phyloP scores from a whole-genome alignment of 2,329 filamentous ascomycete species.

The Aureobasidium uvarum region DNA sequence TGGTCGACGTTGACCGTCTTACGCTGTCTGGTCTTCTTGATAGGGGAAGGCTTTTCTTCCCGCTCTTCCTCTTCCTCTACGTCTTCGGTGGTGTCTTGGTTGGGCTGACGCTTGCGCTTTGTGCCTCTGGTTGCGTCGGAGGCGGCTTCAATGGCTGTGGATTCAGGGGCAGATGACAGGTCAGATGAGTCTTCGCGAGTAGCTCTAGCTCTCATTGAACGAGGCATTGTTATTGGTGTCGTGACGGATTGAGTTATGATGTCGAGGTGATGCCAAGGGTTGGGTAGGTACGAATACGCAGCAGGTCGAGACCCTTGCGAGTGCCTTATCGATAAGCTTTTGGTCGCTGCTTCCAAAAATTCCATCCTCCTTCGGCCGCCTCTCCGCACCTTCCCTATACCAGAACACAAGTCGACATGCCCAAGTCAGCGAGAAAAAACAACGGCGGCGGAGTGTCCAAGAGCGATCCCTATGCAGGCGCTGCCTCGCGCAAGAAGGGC shows the following conservation, averaged over 20 bases:
- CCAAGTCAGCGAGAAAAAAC: constrained; percentile 43
- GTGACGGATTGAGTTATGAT: constrained; percentile 3
- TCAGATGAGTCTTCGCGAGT: constrained; percentile 25
- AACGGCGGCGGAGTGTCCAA: constrained; percentile 39
- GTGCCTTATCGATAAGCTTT: constrained; percentile 28
- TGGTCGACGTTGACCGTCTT: constrained; percentile 19
- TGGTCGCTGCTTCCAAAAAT: constrained; percentile 14
- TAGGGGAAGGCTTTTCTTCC: constrained; percentile 25
- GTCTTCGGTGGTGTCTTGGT: constrained; percentile 26
- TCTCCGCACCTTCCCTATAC: constrained; percentile 21
- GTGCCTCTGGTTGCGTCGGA: constrained; percentile 16
- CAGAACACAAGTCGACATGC: constrained; percentile 40
- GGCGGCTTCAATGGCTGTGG: background rate
- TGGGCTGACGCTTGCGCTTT: constrained; percentile 20
- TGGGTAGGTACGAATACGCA: background rate
- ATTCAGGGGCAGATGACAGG: constrained; percentile 9
- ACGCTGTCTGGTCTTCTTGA: constrained; percentile 28
- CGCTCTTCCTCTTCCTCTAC: constrained; percentile 13
- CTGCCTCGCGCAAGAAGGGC: constrained; percentile 49
- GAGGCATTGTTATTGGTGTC: constrained; percentile 20
- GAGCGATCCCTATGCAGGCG: constrained; percentile 47
- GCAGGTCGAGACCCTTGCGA: constrained; percentile 10
- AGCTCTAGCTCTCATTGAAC: background rate
- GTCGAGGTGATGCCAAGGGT: constrained; percentile 9
- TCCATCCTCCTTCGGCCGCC: constrained; percentile 5